A percentile compares a stretch with the other conserved stretches of the same genome.
These are phyloP conservation scores for Mycena haematopus DNA, from an alignment of 768 basidiomycete species.

Conservation along the genomic window DNA sequence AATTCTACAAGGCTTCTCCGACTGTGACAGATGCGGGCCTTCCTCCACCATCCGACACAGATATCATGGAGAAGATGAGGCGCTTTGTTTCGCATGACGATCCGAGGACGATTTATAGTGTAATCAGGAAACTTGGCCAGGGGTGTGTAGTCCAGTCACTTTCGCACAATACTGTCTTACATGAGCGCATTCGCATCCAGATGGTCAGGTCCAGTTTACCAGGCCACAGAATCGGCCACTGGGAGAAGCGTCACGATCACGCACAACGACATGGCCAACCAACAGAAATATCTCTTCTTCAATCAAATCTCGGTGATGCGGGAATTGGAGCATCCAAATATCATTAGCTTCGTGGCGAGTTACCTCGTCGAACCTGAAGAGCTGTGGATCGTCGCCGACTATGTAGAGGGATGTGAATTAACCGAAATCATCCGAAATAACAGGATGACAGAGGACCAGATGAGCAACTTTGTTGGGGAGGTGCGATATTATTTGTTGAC, in stretches of 20 bases:
- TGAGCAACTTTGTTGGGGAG: conserved; percentile 85
- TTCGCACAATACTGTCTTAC: neutral
- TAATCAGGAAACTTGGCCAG: conserved; percentile 98
- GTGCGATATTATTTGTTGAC: conserved; percentile 48
- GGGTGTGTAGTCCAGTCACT: conserved; percentile 65
- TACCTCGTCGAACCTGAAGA: conserved; percentile 89
- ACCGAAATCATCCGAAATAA: conserved; percentile 99
- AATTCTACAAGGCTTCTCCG: neutral
- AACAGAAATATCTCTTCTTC: conserved; percentile 97
- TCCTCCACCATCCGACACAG: neutral
- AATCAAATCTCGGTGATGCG: conserved; percentile 99
- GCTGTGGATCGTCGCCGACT: conserved; percentile 99
- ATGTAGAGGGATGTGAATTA: conserved; percentile 96
- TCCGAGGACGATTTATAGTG: conserved; percentile 88
- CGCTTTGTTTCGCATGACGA: conserved; percentile 87
- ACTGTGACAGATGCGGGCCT: neutral
- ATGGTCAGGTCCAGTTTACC: conserved; percentile 91
- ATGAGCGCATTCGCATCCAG: conserved; percentile 5
- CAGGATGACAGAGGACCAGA: conserved; percentile 92
- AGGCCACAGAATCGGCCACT: conserved; percentile 85
- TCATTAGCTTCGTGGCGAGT: conserved; percentile 93
- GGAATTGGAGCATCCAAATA: conserved; percentile 95
- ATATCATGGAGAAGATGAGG: conserved; percentile 93
- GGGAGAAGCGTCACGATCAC: conserved; percentile 95
- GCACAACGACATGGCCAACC: conserved; percentile 97